Evolutionary conservation across 2,329 filamentous ascomycete genomes (phyloP), one percentile per base, ranked within the genome.

Genomic region (Coleophoma crateriformis): DNA sequence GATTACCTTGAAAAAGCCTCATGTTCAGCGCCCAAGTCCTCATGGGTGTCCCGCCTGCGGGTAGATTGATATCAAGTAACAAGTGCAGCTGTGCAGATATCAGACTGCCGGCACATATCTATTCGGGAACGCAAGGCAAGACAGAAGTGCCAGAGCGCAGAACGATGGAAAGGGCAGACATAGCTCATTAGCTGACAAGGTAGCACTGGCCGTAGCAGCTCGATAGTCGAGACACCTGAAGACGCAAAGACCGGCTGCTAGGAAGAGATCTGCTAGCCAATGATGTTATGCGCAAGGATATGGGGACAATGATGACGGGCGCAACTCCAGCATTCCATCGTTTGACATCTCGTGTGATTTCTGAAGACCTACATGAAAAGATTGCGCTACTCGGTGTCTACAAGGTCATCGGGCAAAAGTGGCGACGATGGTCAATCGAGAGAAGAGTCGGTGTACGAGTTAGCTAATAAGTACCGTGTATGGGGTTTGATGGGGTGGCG

Each of bases 281-380:
- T 44, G 41, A 44, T 44, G 27, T 44, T 22, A 44, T 44, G 41
- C 41, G 41, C 20, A 15, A n/a, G 20, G 20, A 17, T 22, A 41
- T 19, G 22, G 15, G 12, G 39, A 41, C 39, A 41, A 15, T 20
- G 41, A 44, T 44, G 17, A n/a, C n/a, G 41, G 41, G 41, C 32
- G 41, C 19, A 44, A 33, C 41, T n/a, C 27, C 41, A 44, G 27
- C 41, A 20, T 44, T 44, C 41, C 19, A 50, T 49, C 49, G 56
- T 53, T 58, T 53, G 55, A 58, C 52, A 45, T 51, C 50, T 51
- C 40, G 50, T 47, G 34, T 34, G 43, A 41, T 27, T 49, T 44
- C 32, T 20, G 41, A 17, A 27, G 41, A 13, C 20, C 27, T 44
- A 35, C 34, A 32, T 47, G 40, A 34, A 50, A 27, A 3, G 6